phyloP scores from a whole-genome alignment of 495 filamentous ascomycete genomes.

The Aspergillus campestris region DNA sequence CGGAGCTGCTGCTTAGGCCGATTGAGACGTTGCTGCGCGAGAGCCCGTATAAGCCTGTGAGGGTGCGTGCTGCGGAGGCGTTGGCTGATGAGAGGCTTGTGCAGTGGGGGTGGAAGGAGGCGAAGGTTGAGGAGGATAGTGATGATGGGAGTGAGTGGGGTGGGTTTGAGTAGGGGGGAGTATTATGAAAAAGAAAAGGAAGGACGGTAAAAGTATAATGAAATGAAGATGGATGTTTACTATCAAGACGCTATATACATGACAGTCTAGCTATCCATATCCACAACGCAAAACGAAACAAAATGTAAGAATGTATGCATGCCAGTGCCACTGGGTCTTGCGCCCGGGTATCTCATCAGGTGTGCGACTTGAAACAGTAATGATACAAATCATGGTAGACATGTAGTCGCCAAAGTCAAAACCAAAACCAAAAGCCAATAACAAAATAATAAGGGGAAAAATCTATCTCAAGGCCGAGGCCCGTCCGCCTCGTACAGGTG shows the following conservation, averaged over 20 bases:
- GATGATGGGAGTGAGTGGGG: slow-evolving; percentile 55
- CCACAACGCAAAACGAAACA: neutral
- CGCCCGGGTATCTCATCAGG: slow-evolving; percentile 29
- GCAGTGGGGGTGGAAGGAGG: slow-evolving; percentile 43
- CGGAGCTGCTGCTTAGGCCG: slow-evolving; percentile 51
- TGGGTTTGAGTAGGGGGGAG: slow-evolving; percentile 58
- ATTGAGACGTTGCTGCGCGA: slow-evolving; percentile 46
- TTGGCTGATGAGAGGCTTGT: slow-evolving; percentile 67
- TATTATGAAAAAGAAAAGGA: neutral
- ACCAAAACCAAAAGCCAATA: too few relatives aligned
- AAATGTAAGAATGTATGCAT: slow-evolving; percentile 8
- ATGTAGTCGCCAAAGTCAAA: too few relatives aligned
- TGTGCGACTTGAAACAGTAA: slow-evolving; percentile 6
- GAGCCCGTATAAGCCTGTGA: slow-evolving; percentile 62
- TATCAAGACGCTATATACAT: slow-evolving; percentile 1
- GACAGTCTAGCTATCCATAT: neutral
- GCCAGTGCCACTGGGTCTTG: slow-evolving; percentile 17
- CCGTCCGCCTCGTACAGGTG: slow-evolving; percentile 67
- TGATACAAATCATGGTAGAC: neutral
- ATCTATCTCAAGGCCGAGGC: slow-evolving; percentile 18
- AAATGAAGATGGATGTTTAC: neutral
- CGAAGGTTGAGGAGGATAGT: slow-evolving; percentile 26
- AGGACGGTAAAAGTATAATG: neutral
- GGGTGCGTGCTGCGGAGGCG: slow-evolving; percentile 60
- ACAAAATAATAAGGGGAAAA: too few relatives aligned